Conservation (phyloP, 441 rosid species). For the Eugenia klotzschiana region DNA sequence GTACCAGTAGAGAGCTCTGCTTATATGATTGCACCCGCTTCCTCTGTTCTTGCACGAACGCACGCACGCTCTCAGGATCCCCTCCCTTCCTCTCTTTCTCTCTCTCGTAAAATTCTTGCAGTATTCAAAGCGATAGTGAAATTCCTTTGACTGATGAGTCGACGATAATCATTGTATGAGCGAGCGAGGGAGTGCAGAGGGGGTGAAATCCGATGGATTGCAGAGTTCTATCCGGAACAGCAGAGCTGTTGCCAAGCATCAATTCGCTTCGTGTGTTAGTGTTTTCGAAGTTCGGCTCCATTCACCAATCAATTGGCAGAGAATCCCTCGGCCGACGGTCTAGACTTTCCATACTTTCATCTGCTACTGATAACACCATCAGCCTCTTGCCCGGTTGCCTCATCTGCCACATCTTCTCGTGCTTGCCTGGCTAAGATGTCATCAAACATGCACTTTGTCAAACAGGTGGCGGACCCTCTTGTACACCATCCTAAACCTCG, state of each 20-base stretch:
- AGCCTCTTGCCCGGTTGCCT: neutral
- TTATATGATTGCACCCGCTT: too few relatives aligned
- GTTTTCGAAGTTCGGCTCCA: neutral
- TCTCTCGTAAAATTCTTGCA: too few relatives aligned
- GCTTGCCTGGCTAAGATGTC: neutral
- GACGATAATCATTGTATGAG: neutral
- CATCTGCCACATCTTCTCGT: neutral
- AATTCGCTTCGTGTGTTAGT: neutral
- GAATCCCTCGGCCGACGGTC: neutral
- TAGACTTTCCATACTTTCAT: neutral
- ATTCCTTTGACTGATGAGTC: too few relatives aligned
- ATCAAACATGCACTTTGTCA: neutral
- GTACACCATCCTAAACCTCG: neutral
- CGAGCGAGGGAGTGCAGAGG: neutral
- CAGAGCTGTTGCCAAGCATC: neutral
- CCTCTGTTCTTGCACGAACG: too few relatives aligned
- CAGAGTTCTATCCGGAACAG: neutral
- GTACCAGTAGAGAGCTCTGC: too few relatives aligned
- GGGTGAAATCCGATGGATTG: accelerated
- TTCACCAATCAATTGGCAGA: neutral
- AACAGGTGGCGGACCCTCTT: neutral
- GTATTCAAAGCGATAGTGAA: too few relatives aligned
- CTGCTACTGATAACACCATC: neutral
- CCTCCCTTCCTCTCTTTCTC: too few relatives aligned
- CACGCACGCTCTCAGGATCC: too few relatives aligned